Evolutionary conservation across 257 asterid species (phyloP), one percentile per base, ranked within the genome.

Genomic region (Ilex asprella): DNA sequence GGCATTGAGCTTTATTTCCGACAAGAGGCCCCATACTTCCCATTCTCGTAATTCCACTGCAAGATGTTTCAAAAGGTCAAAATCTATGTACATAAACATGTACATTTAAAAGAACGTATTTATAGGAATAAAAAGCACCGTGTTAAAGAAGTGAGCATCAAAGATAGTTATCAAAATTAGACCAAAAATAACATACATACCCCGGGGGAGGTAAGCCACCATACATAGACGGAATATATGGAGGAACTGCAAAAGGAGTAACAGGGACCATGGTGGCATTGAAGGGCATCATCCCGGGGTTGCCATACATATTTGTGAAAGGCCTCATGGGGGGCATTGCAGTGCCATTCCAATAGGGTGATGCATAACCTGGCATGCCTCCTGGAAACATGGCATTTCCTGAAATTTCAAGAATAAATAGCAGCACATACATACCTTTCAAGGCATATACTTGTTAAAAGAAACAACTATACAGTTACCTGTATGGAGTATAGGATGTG

Each of bases 311-410:
- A 77, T 74, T 74, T 70, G 78, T 80, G 71, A 76, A 82, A 16
- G 89, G 89, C 58, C 77, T 66, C 59, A 60, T 59, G 12, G 81
- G 77, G 57, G 92, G 76, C 66, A 72, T 55, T 29, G 79, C 60
- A 68, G 81, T 67, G 74, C 73, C 71, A 72, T 78, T 80, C 95
- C 94, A 92, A 66, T 78, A 86, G 5, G 89, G 83, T 51, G 91
- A 62, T 52, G 84, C 73, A 79, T 79, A 88, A 68, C 82, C 75
- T 21, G 81, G 82, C 75, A 86, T 69, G 57, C 84, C 86, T 55
- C 93, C 88, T 61, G 73, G 84, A 75, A 76, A 81, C 16, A 67
- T 72, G 60, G 79, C 71, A 61, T 80, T 79, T 68, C 92, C 92
- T 82, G 60, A 61, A 66, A 71, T 21, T 43, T 39, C 65, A 60